Percentiles rank a stretch among this genome's conserved stretches.
Conservation (phyloP, 345 rosid genomes). For the Kernera saxatilis region DNA sequence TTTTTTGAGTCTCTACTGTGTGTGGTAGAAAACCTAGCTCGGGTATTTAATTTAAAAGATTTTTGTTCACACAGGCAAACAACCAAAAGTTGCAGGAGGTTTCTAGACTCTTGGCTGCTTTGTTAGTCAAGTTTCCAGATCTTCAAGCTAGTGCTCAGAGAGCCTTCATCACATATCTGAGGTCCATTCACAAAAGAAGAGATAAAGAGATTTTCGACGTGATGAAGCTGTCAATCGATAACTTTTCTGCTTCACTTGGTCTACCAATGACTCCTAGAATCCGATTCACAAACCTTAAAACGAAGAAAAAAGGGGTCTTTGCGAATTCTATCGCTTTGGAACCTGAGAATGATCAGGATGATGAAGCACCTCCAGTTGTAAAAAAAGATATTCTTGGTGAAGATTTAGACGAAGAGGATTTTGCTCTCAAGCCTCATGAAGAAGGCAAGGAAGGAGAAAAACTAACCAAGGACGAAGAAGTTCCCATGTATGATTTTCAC, state of each 20-base stretch:
- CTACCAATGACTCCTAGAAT: slow-evolving; percentile 81
- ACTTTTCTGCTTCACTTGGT: slow-evolving; percentile 87
- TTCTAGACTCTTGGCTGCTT: slow-evolving; percentile 54
- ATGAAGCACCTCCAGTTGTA: slow-evolving; percentile 19
- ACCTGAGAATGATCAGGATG: slow-evolving; percentile 25
- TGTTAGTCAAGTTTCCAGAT: slow-evolving; percentile 66
- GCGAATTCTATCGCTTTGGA: slow-evolving; percentile 35
- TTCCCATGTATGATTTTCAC: slow-evolving; percentile 42
- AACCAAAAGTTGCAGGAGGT: slow-evolving; percentile 59
- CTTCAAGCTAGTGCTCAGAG: slow-evolving; percentile 71
- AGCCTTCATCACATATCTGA: slow-evolving; percentile 78
- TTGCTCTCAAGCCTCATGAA: slow-evolving; percentile 34
- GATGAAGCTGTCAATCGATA: slow-evolving; percentile 55
- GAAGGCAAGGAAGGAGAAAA: slow-evolving; percentile 35
- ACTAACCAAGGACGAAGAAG: slow-evolving; percentile 30
- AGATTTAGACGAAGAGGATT: slow-evolving; percentile 42
- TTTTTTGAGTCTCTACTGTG: background rate
- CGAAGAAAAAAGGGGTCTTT: slow-evolving; percentile 32
- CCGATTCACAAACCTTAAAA: slow-evolving; percentile 53
- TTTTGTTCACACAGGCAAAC: slow-evolving; percentile 51
- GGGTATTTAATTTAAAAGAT: background rate
- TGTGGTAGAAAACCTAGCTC: background rate
- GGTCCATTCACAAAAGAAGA: slow-evolving; percentile 71
- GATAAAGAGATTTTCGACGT: slow-evolving; percentile 92
- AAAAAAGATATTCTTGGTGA: slow-evolving; percentile 32